These are phyloP conservation scores for Ceratobasidium sp. DNA, from an alignment of 1,284 basidiomycete species.

Conservation along the genomic window DNA sequence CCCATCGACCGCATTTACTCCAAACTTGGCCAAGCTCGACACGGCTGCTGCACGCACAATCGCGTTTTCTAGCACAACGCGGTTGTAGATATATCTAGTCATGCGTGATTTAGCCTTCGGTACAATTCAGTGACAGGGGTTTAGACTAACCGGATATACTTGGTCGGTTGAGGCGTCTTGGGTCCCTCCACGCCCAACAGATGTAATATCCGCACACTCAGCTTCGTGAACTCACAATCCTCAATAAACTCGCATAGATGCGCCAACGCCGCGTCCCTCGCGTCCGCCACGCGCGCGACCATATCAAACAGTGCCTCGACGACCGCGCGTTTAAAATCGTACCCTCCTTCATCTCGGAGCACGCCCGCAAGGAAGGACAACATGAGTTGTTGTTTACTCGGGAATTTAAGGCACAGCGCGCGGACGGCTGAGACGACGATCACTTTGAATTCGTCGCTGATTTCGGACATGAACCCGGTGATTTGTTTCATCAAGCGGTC, in stretches of 20 bases:
- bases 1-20: slow-evolving; percentile 85
- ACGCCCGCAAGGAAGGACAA: slow-evolving; percentile 94
- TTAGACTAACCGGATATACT: slow-evolving; percentile 77
- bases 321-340: slow-evolving; percentile 99
- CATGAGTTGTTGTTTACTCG: slow-evolving; percentile 96
- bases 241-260: slow-evolving; percentile 99
- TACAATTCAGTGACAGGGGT: not conserved
- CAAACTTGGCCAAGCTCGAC: slow-evolving; percentile 95
- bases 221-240: slow-evolving; percentile 99
- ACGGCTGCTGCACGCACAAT: slow-evolving; percentile 98
- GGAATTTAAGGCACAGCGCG: slow-evolving; percentile 99
- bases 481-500: slow-evolving; percentile 99
- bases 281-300: slow-evolving; percentile 97
- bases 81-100: slow-evolving; percentile 96
- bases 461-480: slow-evolving; percentile 98
- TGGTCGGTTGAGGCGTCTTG: slow-evolving; percentile 93
- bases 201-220: slow-evolving; percentile 96
- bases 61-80: slow-evolving; percentile 98
- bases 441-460: slow-evolving; percentile 99
- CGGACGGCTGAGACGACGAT: slow-evolving; percentile 99
- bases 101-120: no score
- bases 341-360: slow-evolving; percentile 96
- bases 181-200: slow-evolving; percentile 96
- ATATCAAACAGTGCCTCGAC: slow-evolving; percentile 99
- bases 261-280: slow-evolving; percentile 95